Base-by-base conservation (phyloP, 805 yeast species). In the Pichia nakasei region DNA sequence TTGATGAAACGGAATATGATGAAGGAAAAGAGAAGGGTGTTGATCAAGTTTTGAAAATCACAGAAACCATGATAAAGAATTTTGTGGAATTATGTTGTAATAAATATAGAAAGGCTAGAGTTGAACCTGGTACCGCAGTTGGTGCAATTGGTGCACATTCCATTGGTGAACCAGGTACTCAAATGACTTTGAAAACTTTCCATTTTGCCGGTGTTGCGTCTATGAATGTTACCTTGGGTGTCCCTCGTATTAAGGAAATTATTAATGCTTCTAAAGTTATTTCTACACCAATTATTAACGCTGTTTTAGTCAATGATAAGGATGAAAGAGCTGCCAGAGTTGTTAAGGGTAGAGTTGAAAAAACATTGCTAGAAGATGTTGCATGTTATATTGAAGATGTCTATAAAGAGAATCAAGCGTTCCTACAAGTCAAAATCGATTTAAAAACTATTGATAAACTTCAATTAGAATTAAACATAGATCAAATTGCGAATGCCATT, bases 101-200 rank as follows among this genome's bases (percentile, higher is more conserved):
- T 53, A 93, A 93, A 65, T 93, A 93, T 58, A 78, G 78, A 43
- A 74, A 82, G 52, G 96, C 98, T 8, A 82, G 81, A 65, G 97
- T 93, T 17, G 98, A 93, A 63, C 98, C 98, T 1, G 98, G 97
- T 49, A 93, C 98, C 4, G 98, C 98, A 3, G 97, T 93, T 44
- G 98, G 98, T 52, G 97, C 98, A 22, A 89, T 93, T 66, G 98
- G 97, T 54, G 98, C 98, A 0, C 98, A 93, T 62, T 86, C 96
- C 37, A 93, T 93, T 70, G 98, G 98, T 68, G 98, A 91, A 61
- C 98, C 98, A 20, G 98, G 97, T 63, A 93, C 98, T 1, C 98
- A 93, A 68, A 93, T 93, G 98, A 93, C 98, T 5, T 74, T 76
- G 62, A 76, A 76, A 60, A 76, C 82, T 54, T 65, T 65, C 66